phyloP scores from a whole-genome alignment of 495 filamentous ascomycete genomes.

The Neurospora hispaniola region DNA sequence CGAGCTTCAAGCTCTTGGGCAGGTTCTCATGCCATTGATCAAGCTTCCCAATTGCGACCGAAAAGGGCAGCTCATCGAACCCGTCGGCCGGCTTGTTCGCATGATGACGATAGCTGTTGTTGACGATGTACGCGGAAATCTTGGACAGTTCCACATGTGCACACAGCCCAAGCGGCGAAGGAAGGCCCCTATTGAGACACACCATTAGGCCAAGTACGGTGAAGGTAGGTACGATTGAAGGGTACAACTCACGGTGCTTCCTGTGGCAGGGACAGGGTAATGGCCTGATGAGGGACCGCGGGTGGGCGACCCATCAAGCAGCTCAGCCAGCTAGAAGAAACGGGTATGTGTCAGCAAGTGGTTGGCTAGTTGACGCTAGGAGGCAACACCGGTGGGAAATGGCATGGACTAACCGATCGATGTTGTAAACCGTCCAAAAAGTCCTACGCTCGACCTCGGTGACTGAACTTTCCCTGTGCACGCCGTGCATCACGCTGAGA shows the following conservation, averaged over 20 bases:
- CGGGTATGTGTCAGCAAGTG: background rate
- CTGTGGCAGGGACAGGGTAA: conserved; percentile 23
- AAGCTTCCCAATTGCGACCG: conserved; percentile 17
- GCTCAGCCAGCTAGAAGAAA: conserved; percentile 24
- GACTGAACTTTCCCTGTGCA: conserved; percentile 20
- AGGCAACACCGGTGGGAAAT: background rate
- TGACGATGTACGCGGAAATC: conserved; percentile 28
- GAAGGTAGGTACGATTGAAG: background rate
- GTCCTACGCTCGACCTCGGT: conserved; percentile 23
- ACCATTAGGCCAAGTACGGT: background rate
- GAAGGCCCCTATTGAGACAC: conserved; percentile 16
- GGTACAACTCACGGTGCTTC: conserved; percentile 17
- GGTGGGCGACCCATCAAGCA: conserved; percentile 33
- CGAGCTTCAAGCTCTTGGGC: conserved; percentile 8
- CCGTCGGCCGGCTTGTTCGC: conserved; percentile 3
- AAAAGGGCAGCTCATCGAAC: background rate
- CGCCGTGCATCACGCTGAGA: conserved; percentile 24
- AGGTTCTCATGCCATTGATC: conserved; percentile 15
- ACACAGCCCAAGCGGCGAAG: conserved; percentile 23
- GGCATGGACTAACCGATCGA: conserved; percentile 25
- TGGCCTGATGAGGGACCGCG: conserved; percentile 23
- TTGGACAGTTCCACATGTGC: conserved; percentile 28
- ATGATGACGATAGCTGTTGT: conserved; percentile 21
- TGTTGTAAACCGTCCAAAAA: conserved; percentile 35
- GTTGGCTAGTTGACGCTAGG: background rate